Evolutionary conservation across 768 basidiomycete genomes (phyloP).

Genomic region (Chiua virens): DNA sequence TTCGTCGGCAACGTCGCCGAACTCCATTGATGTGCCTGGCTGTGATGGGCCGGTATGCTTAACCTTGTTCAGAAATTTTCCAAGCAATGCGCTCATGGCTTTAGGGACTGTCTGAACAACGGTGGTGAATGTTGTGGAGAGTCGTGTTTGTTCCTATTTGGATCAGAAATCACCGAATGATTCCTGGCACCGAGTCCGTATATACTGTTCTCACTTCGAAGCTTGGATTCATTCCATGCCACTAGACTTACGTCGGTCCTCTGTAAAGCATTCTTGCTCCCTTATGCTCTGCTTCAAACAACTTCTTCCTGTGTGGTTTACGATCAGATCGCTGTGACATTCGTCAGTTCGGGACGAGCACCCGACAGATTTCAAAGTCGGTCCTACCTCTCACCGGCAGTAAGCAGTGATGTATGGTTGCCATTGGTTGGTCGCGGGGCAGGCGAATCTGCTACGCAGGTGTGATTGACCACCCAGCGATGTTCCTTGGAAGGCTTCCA

Average conservation of each 20-base stretch:
- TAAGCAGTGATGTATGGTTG: not conserved
- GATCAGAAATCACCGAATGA: too few relatives aligned
- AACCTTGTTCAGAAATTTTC: slow-evolving; percentile 17
- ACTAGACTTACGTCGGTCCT: too few relatives aligned
- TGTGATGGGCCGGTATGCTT: slow-evolving; percentile 6
- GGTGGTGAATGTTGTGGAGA: not conserved
- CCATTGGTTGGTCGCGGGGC: not conserved
- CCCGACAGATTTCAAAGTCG: slow-evolving; percentile 8
- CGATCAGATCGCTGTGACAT: slow-evolving; percentile 3
- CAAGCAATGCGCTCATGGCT: slow-evolving; percentile 13
- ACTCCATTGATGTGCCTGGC: not conserved
- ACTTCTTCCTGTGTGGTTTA: not conserved
- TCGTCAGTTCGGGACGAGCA: not conserved
- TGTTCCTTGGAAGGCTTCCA: not conserved
- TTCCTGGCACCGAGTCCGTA: too few relatives aligned
- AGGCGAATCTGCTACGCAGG: slow-evolving; percentile 2
- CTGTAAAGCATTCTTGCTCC: not conserved
- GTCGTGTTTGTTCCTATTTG: not conserved
- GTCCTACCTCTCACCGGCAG: not conserved
- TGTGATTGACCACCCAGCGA: not conserved
- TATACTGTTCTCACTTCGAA: too few relatives aligned
- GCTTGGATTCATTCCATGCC: too few relatives aligned
- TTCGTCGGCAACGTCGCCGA: slow-evolving; percentile 13
- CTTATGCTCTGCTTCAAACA: not conserved
- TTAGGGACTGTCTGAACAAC: not conserved